These are phyloP conservation scores for Tillandsia leiboldiana DNA, from an alignment of 176 grass and related monocot genomes.

Conservation along the genomic window DNA sequence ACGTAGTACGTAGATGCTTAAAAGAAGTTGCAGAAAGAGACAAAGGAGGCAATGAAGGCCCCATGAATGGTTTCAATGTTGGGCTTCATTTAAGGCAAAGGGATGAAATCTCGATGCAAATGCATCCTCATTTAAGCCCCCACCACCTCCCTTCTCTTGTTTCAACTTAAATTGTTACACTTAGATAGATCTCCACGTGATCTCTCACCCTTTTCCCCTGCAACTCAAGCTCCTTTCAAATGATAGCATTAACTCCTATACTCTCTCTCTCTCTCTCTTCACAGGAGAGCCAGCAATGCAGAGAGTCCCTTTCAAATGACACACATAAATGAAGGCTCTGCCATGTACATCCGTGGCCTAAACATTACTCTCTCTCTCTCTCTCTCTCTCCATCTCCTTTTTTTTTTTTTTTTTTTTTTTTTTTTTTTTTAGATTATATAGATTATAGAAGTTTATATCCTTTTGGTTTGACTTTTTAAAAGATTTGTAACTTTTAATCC, in stretches of 20 bases:
- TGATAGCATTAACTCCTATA: slow-evolving; percentile 1
- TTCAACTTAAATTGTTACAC: background rate
- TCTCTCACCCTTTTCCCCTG: background rate
- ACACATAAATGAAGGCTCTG: slow-evolving; percentile 10
- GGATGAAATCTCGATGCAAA: background rate
- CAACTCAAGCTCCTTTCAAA: slow-evolving; percentile 4
- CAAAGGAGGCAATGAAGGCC: background rate
- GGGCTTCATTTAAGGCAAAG: background rate
- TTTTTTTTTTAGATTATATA: no score
- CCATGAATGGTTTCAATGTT: background rate
- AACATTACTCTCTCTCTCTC: background rate
- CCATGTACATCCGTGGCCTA: background rate
- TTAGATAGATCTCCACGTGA: background rate
- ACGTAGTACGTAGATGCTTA: no score
- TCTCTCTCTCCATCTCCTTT: background rate
- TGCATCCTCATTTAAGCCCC: background rate
- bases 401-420: background rate
- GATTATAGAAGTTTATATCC: no score
- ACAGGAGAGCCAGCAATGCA: background rate
- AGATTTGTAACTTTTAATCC: no score
- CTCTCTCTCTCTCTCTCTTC: background rate
- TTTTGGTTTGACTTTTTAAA: no score
- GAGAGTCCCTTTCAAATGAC: slow-evolving; percentile 6
- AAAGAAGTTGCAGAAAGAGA: no score
- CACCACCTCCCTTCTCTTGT: background rate